A percentile compares a stretch with the other conserved stretches of the same genome.
These are phyloP conservation scores for Euphorbia celastroides DNA, from an alignment of 441 rosid species.

Conservation along the genomic window DNA sequence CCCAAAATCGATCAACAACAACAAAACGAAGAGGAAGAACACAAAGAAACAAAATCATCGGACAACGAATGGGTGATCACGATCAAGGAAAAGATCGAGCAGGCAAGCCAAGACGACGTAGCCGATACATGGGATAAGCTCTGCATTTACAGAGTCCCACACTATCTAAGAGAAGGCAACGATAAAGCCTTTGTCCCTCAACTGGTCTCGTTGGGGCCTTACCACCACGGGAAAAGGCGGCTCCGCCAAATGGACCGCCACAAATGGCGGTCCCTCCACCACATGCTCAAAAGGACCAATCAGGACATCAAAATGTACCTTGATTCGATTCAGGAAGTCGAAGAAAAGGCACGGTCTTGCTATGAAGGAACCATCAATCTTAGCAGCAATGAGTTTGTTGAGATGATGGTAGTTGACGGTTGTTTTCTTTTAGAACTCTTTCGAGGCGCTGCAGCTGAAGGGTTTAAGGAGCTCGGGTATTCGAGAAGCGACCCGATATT, in stretches of 20 bases:
- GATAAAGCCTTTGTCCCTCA: slow-evolving; percentile 77
- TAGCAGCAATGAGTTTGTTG: slow-evolving; percentile 63
- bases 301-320: slow-evolving; percentile 50
- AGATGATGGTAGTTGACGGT: slow-evolving; percentile 88
- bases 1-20: slow-evolving; percentile 24
- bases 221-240: slow-evolving; percentile 64
- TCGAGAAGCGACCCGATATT: slow-evolving; percentile 72
- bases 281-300: slow-evolving; percentile 47
- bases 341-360: slow-evolving; percentile 63
- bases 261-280: slow-evolving; percentile 73
- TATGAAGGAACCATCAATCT: slow-evolving; percentile 53
- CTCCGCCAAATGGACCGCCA: slow-evolving; percentile 71
- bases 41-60: slow-evolving; percentile 23
- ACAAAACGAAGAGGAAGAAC: slow-evolving; percentile 9
- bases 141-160: slow-evolving; percentile 73
- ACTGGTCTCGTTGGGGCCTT: slow-evolving; percentile 74
- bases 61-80: slow-evolving; percentile 62
- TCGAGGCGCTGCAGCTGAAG: slow-evolving; percentile 61
- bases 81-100: slow-evolving; percentile 52
- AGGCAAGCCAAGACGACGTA: slow-evolving; percentile 59
- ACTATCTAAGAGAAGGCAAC: slow-evolving; percentile 63
- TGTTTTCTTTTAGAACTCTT: slow-evolving; percentile 75
- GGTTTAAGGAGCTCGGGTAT: slow-evolving; percentile 64
- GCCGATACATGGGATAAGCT: slow-evolving; percentile 50
- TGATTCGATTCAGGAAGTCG: slow-evolving; percentile 59